phyloP scores from a whole-genome alignment of 352 stramenopile genomes.

The Globisporangium emineosum region DNA sequence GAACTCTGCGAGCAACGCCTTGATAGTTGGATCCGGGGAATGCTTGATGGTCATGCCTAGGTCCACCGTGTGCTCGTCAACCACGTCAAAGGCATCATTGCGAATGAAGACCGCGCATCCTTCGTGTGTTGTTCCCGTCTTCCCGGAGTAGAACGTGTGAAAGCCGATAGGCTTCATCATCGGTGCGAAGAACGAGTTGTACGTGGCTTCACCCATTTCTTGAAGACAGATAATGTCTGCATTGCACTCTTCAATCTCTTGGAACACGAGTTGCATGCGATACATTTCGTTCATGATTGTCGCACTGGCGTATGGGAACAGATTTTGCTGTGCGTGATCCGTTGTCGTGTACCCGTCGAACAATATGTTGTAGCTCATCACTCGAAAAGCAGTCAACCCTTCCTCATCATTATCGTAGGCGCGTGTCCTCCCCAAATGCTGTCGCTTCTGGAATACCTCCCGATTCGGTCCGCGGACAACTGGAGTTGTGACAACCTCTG shows the following conservation, averaged over 20 bases:
- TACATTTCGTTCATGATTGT: constrained; percentile 56
- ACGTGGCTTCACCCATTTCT: constrained; percentile 66
- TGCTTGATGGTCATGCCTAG: constrained; percentile 33
- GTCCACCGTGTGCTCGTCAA: constrained; percentile 43
- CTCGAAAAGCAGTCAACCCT: constrained; percentile 37
- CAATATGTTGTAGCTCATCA: constrained; percentile 85
- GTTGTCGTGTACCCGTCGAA: constrained; percentile 72
- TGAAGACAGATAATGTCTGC: constrained; percentile 68
- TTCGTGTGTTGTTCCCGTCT: constrained; percentile 68
- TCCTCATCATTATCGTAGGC: not conserved
- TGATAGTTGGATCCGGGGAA: constrained; percentile 30
- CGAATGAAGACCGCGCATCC: constrained; percentile 61
- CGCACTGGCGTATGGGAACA: constrained; percentile 60
- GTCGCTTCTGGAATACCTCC: constrained; percentile 43
- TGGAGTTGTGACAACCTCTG: constrained; percentile 26
- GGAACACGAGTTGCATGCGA: constrained; percentile 68
- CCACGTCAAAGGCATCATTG: constrained; percentile 37
- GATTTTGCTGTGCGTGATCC: constrained; percentile 40
- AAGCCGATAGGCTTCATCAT: constrained; percentile 54
- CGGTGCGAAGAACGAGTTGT: constrained; percentile 49
- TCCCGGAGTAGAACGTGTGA: constrained; percentile 51
- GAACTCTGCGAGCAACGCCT: constrained; percentile 42
- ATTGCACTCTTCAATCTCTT: constrained; percentile 66
- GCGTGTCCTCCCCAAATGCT: constrained; percentile 19
- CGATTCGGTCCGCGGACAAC: constrained; percentile 49